A percentile compares a stretch with the other conserved stretches of the same genome.
phyloP scores from a whole-genome alignment of 192 early-diverging fungal genomes.

The Coemansia sp. region DNA sequence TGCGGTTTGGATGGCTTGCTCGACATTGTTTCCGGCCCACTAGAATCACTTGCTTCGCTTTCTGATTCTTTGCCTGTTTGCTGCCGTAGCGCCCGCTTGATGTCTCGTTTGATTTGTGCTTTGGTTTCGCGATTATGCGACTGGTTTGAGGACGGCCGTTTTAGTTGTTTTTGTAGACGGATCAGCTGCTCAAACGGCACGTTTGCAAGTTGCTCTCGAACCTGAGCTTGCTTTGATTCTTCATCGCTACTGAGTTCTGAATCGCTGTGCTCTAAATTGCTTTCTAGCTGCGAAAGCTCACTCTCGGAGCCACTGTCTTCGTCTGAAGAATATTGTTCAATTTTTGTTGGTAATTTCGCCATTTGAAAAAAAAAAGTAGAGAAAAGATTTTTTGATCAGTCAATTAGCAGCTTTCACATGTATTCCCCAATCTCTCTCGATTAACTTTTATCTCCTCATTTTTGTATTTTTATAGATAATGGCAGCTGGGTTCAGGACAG shows the following conservation, averaged over 20 bases:
- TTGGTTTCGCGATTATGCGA: constrained; percentile 33
- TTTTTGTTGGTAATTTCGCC: constrained; percentile 15
- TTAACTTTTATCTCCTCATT: background rate
- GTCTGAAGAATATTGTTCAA: constrained; percentile 50
- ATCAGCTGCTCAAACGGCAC: constrained; percentile 79
- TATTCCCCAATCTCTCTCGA: background rate
- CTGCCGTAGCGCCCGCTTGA: constrained; percentile 37
- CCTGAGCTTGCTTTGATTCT: constrained; percentile 8
- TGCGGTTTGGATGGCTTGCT: constrained; percentile 6
- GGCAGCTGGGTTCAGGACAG: constrained; percentile 60
- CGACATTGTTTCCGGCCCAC: constrained; percentile 11
- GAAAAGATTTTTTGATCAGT: constrained; percentile 3
- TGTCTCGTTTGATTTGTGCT: constrained; percentile 34
- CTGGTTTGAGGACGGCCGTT: constrained; percentile 62
- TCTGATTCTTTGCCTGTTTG: constrained; percentile 35
- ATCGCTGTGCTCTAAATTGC: constrained; percentile 7
- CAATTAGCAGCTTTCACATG: background rate
- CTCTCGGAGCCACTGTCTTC: constrained; percentile 41
- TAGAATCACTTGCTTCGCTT: constrained; percentile 33
- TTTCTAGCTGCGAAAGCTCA: constrained; percentile 13
- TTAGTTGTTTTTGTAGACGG: constrained; percentile 72
- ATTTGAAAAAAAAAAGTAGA: constrained; percentile 14
- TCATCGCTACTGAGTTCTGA: constrained; percentile 5
- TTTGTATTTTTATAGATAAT: background rate
- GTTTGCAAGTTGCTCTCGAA: constrained; percentile 59